Evolutionary conservation across 345 rosid species (phyloP), one percentile per base, ranked within the genome.

Genomic region (Brassica carinata): DNA sequence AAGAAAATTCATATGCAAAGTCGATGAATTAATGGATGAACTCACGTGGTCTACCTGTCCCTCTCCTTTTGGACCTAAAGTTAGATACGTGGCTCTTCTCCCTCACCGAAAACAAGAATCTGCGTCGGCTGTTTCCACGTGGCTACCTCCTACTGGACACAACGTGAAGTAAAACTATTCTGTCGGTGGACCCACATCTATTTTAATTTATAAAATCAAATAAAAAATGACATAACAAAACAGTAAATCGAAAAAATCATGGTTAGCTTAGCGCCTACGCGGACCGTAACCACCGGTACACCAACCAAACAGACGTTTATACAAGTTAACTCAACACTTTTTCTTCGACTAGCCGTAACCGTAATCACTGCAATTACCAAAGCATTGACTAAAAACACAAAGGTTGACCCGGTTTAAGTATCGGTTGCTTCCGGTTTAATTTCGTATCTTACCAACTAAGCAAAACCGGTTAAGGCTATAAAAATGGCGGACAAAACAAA

Each of bases 11-110:
- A 43, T 43, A 43, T 43, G 51, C 14, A 43, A 43, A 43, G 51
- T 43, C 51, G 5, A 43, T 43, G 51, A 43, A 43, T 43, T 10
- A 43, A 63, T 64, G 69, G 71, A 71, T n/a, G 69, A 18, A 48
- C 64, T 67, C 83, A 79, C 83, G 71, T 79, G 83, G 75, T 68
- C 79, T 23, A 73, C 58, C 83, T 79, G 79, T 79, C 79, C 9
- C 78, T 61, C 40, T 74, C 31, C 74, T 62, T 79, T 73, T 19
- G 43, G 64, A 67, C 83, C 62, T 43, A 74, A 68, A 79, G 33
- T 59, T 61, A 61, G 74, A 13, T 13, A 68, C 83, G 78, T 79
- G 83, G 74, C 83, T 61, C 71, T 73, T 79, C 72, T 65, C 19
- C 17, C 23, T 23, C 65, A 31, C 23, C 70, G 74, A 63, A 74